Evolutionary conservation across 2,329 filamentous ascomycete genomes (phyloP).

Genomic region (Verruconis gallopava): DNA sequence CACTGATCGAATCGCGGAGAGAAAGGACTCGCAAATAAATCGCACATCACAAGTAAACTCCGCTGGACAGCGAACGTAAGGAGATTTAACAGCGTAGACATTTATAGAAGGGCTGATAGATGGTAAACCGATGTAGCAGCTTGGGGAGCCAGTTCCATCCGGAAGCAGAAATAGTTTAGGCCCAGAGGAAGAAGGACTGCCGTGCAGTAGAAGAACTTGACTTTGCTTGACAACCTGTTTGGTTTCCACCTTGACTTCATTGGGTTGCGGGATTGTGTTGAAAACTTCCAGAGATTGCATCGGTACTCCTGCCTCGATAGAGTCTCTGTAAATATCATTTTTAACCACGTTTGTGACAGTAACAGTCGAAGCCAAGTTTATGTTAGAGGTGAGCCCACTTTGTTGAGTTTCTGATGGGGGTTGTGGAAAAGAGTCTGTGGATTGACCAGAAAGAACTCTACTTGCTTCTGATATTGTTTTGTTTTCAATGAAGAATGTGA

Average conservation of each 20-base stretch:
- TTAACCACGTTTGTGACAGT: neutral
- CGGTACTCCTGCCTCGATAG: neutral
- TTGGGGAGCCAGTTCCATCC: slow-evolving; percentile 35
- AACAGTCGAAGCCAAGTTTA: neutral
- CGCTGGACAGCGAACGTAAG: slow-evolving; percentile 23
- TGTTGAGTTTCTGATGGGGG: too few species aligned
- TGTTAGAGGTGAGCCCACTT: neutral
- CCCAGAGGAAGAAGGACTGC: slow-evolving; percentile 25
- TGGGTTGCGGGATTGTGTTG: neutral
- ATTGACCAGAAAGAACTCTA: neutral
- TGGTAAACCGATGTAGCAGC: slow-evolving; percentile 27
- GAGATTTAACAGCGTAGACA: slow-evolving; percentile 39
- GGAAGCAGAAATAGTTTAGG: slow-evolving; percentile 32
- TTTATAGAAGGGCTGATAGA: slow-evolving; percentile 33
- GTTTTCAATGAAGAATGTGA: neutral
- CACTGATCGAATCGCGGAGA: slow-evolving; percentile 33
- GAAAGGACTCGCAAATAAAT: slow-evolving; percentile 25
- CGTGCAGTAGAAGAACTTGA: slow-evolving; percentile 29
- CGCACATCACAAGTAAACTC: slow-evolving; percentile 23
- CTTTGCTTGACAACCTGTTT: neutral
- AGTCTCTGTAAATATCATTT: neutral
- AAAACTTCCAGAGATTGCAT: too few species aligned
- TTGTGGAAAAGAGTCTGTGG: neutral
- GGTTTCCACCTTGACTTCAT: neutral
- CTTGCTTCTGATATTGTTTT: neutral